Evolutionary conservation across 2,329 filamentous ascomycete genomes (phyloP).

Genomic region (Fusarium bactridioides): DNA sequence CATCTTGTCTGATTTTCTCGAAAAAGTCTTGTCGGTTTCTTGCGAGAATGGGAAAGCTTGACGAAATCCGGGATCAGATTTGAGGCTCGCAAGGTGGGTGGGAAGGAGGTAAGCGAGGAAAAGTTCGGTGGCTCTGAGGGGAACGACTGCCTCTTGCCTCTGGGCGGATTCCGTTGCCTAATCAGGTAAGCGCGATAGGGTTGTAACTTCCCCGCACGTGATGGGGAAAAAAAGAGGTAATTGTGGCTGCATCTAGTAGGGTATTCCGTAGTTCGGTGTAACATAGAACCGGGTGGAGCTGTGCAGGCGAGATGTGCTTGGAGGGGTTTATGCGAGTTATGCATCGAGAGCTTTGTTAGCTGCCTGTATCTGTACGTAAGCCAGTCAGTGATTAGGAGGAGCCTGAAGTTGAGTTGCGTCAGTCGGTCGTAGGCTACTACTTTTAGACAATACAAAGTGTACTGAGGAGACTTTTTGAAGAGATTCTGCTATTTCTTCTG

Average conservation of each 20-base stretch:
- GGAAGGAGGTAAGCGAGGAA: conserved; percentile 57
- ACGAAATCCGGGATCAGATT: conserved; percentile 66
- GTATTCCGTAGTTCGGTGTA: conserved; percentile 32
- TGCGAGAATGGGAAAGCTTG: conserved; percentile 59
- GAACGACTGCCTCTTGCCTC: conserved; percentile 46
- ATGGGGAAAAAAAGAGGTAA: conserved; percentile 3
- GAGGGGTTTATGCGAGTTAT: conserved; percentile 35
- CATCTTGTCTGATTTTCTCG: conserved; percentile 71
- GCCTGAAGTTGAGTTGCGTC: conserved; percentile 13
- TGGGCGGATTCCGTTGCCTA: conserved; percentile 49
- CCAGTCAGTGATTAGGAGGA: conserved; percentile 9
- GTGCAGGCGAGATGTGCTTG: conserved; percentile 23
- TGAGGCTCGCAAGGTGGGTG: conserved; percentile 59
- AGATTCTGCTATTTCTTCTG: background rate
- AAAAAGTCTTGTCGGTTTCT: conserved; percentile 51
- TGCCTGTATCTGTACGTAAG: conserved; percentile 19
- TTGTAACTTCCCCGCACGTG: conserved; percentile 51
- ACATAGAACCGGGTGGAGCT: conserved; percentile 28
- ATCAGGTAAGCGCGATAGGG: conserved; percentile 45
- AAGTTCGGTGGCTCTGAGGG: conserved; percentile 56
- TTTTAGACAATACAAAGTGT: conserved; percentile 10
- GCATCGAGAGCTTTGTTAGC: conserved; percentile 19
- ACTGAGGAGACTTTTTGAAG: background rate
- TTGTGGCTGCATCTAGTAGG: background rate
- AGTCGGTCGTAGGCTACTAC: conserved; percentile 23